Base-by-base conservation (phyloP, 768 basidiomycete genomes). In the Xerocomellus amylosporus region DNA sequence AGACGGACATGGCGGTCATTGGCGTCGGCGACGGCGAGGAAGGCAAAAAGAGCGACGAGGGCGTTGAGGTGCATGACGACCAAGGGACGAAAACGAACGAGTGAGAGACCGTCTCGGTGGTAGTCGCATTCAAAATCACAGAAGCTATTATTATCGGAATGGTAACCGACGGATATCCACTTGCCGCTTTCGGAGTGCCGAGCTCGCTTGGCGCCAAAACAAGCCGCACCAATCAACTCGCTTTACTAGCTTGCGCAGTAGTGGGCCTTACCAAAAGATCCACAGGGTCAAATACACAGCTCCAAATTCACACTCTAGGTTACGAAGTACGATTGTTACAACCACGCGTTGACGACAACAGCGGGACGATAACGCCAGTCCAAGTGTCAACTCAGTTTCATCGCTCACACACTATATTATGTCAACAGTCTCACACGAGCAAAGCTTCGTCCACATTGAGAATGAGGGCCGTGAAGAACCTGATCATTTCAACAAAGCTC, bases 391-490 rank as follows among this genome's bases (percentile, higher is more conserved):
- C 41, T 24, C 22, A 6, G 14, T 15, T 34, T 14, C 33, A 8
- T 8, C 2, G 28, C 28, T 8, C 15, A 24, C 47, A 42, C 13
- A 13, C 8, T 3, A 4, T 33, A 41, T 38, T 39, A 39, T 17
- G 45, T 38, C 24, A 46, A 7, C 19, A 5, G 5, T 8, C 12
- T 56, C 34, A 57, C 26, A 30, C 17, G 1, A 56, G 20, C 8
- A 1, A 6, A 0, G 79, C 72, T 64, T 89, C 87, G 52, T 90
- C 87, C 1, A 75, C 77, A 58, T 89, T 90, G 39, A 90, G 72
- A 19, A 90, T 81, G 34, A 89, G 72, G 3, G 77, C 77, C 1
- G 79, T 73, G 64, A 82, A 88, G 71, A 89, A 90, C 24, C 80
- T 73, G 42, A 88, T 82, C 50, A 83, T 78, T 64, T 87, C 86